Evolutionary conservation across 306 rosid genomes (phyloP), one percentile per base, ranked within the genome.

Genomic region (Luffa aegyptiaca): DNA sequence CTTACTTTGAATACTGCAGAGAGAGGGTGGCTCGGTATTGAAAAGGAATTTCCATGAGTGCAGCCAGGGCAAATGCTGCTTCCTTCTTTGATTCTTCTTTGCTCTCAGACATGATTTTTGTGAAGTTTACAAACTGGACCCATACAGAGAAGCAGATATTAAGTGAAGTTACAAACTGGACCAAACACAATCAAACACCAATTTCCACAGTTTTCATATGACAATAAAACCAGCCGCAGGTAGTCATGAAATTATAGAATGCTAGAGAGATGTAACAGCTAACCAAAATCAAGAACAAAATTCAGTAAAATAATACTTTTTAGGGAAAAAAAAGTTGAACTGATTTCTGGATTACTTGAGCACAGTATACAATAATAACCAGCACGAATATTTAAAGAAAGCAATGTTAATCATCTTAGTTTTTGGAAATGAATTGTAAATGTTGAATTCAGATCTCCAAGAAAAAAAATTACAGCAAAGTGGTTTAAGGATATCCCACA

Each of bases 21-120:
- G 63, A 86, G 85, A 86, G 97, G 65, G 93, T 90, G 76, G 92
- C 97, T 68, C 84, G 85, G 87, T 83, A 95, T 81, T 95, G 98
- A 58, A 82, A 63, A 31, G 98, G 98, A 83, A 95, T 92, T 88
- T 95, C 98, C 98, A 95, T 95, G 31, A 95, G 97, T 33, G 97
- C 97, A 75, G 97, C 95, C 62, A 95, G 97, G 79, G 98, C 98
- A 85, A 95, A 95, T 53, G 88, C 91, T 62, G 97, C 76, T 88
- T 92, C 98, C 89, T 90, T 95, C 86, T 86, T 89, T 81, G 97
- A 90, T 75, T 85, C 77, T 49, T 90, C 93, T 42, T 73, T 83
- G 86, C 86, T 87, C 74, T 92, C 98, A 17, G 93, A 88, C 98
- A 90, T 95, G 86, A 95, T 89, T 82, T 90, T 92, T 74, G 96